phyloP scores from a whole-genome alignment of 345 rosid genomes.

The Excoecaria agallocha region DNA sequence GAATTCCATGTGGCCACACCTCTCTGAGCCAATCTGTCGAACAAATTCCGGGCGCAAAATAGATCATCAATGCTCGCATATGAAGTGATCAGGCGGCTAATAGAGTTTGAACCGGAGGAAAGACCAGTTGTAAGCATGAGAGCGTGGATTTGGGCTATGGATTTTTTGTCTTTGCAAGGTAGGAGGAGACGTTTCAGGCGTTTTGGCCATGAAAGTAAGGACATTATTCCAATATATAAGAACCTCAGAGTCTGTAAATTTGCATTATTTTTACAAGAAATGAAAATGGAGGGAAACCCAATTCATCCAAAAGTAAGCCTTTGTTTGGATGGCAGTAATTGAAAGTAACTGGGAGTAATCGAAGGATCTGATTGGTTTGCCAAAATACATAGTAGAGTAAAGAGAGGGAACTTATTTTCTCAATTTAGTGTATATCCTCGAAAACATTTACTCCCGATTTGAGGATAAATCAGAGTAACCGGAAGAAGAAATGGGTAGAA shows the following conservation, averaged over 20 bases:
- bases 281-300: background rate
- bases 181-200: conserved; percentile 44
- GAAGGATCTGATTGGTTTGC: too few relatives aligned
- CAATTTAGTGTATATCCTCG: too few relatives aligned
- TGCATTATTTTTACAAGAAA: background rate
- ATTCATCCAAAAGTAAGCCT: background rate
- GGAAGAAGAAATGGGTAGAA: too few relatives aligned
- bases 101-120: conserved; percentile 24
- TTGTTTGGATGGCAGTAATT: too few relatives aligned
- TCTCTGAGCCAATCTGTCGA: conserved; percentile 54
- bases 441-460: too few relatives aligned
- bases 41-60: conserved; percentile 47
- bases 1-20: conserved; percentile 52
- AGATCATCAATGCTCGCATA: conserved; percentile 38
- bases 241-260: too few relatives aligned
- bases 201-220: conserved; percentile 33
- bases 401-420: too few relatives aligned
- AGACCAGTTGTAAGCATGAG: conserved; percentile 37
- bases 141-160: conserved; percentile 46
- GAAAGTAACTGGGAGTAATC: too few relatives aligned
- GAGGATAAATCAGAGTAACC: too few relatives aligned
- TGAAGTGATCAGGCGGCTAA: conserved; percentile 30
- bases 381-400: too few relatives aligned
- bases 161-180: conserved; percentile 30
- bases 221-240: conserved; percentile 2